Base-by-base conservation (phyloP, 2,329 filamentous ascomycete species). In the Hypoxylon sp. region DNA sequence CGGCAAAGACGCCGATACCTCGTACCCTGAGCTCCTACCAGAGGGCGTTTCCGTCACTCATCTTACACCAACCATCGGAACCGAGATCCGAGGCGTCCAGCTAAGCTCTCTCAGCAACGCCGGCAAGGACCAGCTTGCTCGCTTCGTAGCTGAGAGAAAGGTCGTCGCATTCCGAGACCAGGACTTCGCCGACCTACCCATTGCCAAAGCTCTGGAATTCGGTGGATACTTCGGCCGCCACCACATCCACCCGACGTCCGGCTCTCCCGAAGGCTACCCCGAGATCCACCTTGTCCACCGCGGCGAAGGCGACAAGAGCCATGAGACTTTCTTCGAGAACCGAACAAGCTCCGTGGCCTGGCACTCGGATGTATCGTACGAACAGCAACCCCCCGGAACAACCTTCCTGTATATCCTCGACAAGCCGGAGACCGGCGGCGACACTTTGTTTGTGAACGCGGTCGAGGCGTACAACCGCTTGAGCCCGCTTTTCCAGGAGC, bases 391-490 rank as follows among this genome's bases (percentile, higher is more conserved):
- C 1, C 94, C 94, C 0, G 93, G 94, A 31, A 97, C 94, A 0
- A 97, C 94, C 0, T 97, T 97, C 81, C 81, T 97, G 37, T 97
- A 97, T 77, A 85, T 94, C 54, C 86, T 98, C n/a, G 94, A 97
- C 77, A 90, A 88, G 48, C 94, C 94, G 0, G 84, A 88, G 42
- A 90, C 88, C 0, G 94, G 94, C 37, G 94, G 94, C 52, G 94
- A 97, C 77, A 97, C 94, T 0, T 82, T 97, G 2, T 97, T 97
- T 75, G 89, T 86, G 50, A 92, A 97, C 77, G 89, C 91, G 73
- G 93, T 85, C 0, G 91, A 92, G 79, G 94, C 94, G 0, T 98
- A 97, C 78, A 88, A 90, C 69, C 87, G 94, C 5, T 85, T 98
- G 2, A 94, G 91, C 61, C 92, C 93, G 0, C 87, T 89, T 42